Evolutionary conservation across 139 green algal genomes (phyloP).

Genomic region (Haematococcus sp.): DNA sequence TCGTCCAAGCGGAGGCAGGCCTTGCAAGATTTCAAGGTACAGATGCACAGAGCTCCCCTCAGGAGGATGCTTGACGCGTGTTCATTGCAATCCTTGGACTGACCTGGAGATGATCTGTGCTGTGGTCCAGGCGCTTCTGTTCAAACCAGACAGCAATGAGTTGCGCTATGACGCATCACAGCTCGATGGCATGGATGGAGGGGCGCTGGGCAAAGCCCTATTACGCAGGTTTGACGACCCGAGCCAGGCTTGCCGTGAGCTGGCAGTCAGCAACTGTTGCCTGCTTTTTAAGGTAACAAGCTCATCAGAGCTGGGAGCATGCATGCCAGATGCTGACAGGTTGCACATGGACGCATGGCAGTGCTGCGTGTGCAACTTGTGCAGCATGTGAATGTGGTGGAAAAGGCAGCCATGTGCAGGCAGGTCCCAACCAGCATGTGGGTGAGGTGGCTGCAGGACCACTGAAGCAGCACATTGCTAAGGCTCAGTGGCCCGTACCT

Average conservation of each 20-base stretch:
- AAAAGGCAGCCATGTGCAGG: no score
- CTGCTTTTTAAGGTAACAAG: not conserved
- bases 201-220: slow-evolving; percentile 41
- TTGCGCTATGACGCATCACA: no score
- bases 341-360: not conserved
- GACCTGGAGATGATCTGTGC: no score
- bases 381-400: no score
- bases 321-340: not conserved
- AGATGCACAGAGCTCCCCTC: no score
- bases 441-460: no score
- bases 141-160: no score
- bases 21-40: not conserved
- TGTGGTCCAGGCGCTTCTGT: no score
- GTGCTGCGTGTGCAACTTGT: not conserved
- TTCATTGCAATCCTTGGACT: no score
- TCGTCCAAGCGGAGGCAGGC: not conserved
- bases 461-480: not conserved
- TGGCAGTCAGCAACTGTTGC: slow-evolving; percentile 24
- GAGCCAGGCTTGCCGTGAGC: slow-evolving; percentile 32
- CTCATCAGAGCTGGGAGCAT: not conserved
- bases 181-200: no score
- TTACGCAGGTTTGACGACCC: slow-evolving; percentile 50
- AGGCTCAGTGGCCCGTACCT: not conserved
- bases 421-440: no score
- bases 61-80: no score